Percentiles rank a stretch among this genome's conserved stretches.
phyloP scores from a whole-genome alignment of 768 basidiomycete species.

The Leucocoprinus leucothites region DNA sequence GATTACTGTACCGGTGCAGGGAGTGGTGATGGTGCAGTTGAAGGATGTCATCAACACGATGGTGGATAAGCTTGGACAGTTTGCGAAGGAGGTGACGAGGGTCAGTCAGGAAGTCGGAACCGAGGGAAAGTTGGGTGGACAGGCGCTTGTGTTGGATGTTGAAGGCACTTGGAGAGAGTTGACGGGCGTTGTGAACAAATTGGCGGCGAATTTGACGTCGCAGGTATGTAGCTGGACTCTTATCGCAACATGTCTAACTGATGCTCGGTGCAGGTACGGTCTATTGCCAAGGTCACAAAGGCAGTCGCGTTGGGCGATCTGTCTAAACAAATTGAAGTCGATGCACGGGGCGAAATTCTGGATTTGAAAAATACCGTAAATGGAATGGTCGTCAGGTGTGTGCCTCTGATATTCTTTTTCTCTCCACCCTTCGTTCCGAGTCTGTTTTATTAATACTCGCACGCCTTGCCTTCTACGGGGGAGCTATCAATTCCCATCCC shows the following conservation, averaged over 20 bases:
- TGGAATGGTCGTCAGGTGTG: slow-evolving; percentile 52
- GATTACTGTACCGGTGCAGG: slow-evolving; percentile 71
- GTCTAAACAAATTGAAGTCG: slow-evolving; percentile 88
- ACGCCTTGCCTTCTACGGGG: too few relatives aligned
- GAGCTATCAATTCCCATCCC: too few relatives aligned
- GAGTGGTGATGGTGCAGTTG: slow-evolving; percentile 71
- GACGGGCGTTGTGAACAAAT: slow-evolving; percentile 79
- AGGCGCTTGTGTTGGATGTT: slow-evolving; percentile 82
- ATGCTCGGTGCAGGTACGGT: slow-evolving; percentile 52
- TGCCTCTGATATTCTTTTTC: not conserved
- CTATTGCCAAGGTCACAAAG: slow-evolving; percentile 89
- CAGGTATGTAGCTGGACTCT: slow-evolving; percentile 36
- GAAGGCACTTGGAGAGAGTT: slow-evolving; percentile 90
- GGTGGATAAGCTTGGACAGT: slow-evolving; percentile 70
- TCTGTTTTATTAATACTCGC: too few relatives aligned
- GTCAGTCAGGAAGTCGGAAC: slow-evolving; percentile 84
- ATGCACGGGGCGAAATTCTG: slow-evolving; percentile 85
- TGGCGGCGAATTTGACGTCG: slow-evolving; percentile 75
- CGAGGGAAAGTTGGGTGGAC: slow-evolving; percentile 84
- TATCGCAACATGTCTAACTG: not conserved
- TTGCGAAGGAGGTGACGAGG: slow-evolving; percentile 89
- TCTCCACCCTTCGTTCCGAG: not conserved
- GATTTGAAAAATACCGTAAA: slow-evolving; percentile 71
- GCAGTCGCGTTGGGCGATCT: slow-evolving; percentile 91
- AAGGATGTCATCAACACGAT: slow-evolving; percentile 71